Percentiles rank a stretch among this genome's conserved stretches.
Evolutionary conservation across 495 filamentous ascomycete genomes (phyloP).

Genomic region (Annulohypoxylon stygium): DNA sequence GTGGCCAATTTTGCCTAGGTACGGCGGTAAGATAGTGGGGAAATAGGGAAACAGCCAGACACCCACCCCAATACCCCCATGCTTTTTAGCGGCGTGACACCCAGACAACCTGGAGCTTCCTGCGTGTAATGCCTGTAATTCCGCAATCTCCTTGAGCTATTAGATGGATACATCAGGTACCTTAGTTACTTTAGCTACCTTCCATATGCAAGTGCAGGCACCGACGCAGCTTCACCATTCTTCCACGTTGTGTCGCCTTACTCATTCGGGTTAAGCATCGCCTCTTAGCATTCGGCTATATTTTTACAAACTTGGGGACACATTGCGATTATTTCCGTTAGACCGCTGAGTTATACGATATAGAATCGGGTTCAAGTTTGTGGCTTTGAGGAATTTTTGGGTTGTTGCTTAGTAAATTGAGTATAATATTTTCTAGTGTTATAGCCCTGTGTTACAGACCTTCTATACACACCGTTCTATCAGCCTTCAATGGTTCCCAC

Average conservation of each 20-base stretch:
- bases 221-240: conserved; percentile 26
- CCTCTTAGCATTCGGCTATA: conserved; percentile 41
- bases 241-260: conserved; percentile 12
- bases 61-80: not conserved
- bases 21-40: conserved; percentile 22
- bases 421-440: not conserved
- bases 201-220: not conserved
- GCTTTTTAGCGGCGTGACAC: conserved; percentile 25
- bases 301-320: conserved; percentile 33
- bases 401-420: conserved; percentile 10
- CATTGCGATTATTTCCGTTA: conserved; percentile 39
- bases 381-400: conserved; percentile 18
- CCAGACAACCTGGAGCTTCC: conserved; percentile 15
- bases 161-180: too few species aligned
- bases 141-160: conserved; percentile 14
- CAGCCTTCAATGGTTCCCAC: not conserved
- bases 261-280: conserved; percentile 23
- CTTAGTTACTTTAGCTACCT: too few species aligned
- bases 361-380: not conserved
- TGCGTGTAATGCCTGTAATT: conserved; percentile 26
- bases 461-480: not conserved
- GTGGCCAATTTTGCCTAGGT: conserved; percentile 18
- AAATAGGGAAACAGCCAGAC: not conserved
- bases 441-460: not conserved
- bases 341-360: conserved; percentile 41